These are phyloP conservation scores for Apostasia ramifera DNA, from an alignment of 106 monocot genomes.

Conservation along the genomic window DNA sequence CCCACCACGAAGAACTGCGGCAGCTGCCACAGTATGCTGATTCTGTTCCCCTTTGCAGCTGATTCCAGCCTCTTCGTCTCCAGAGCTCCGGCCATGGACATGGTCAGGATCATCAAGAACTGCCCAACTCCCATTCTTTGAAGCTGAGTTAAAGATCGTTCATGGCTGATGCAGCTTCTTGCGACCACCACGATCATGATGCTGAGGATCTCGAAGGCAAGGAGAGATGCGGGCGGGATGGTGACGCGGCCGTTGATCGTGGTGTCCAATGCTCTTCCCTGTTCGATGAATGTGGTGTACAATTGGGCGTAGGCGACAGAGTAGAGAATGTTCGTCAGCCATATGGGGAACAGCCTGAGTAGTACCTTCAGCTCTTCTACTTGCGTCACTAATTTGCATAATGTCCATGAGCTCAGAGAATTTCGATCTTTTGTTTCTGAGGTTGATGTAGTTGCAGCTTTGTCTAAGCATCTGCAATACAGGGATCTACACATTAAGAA, in stretches of 20 bases:
- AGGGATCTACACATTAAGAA: background rate
- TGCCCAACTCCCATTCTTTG: conserved; percentile 33
- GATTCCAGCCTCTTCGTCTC: conserved; percentile 28
- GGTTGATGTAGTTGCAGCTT: conserved; percentile 22
- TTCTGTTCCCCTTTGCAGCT: background rate
- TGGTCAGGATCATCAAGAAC: conserved; percentile 14
- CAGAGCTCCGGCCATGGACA: conserved; percentile 28
- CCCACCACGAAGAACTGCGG: conserved; percentile 43
- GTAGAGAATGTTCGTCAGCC: conserved; percentile 39
- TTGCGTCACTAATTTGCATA: conserved; percentile 31
- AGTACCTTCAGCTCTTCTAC: conserved; percentile 52
- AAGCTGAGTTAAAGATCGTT: conserved; percentile 11
- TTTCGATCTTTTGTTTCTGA: background rate
- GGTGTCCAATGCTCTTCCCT: conserved; percentile 46
- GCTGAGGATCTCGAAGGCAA: conserved; percentile 39
- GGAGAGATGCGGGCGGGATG: conserved; percentile 53
- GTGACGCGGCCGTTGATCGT: conserved; percentile 23
- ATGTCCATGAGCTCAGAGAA: conserved; percentile 5
- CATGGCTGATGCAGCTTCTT: background rate
- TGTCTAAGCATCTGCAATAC: conserved; percentile 24
- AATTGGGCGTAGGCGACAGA: conserved; percentile 42
- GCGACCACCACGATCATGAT: conserved; percentile 22
- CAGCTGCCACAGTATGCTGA: conserved; percentile 35
- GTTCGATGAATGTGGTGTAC: conserved; percentile 53
- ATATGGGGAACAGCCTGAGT: conserved; percentile 47